Conservation (phyloP, 768 basidiomycete species). For the Lactifluus piperatus region DNA sequence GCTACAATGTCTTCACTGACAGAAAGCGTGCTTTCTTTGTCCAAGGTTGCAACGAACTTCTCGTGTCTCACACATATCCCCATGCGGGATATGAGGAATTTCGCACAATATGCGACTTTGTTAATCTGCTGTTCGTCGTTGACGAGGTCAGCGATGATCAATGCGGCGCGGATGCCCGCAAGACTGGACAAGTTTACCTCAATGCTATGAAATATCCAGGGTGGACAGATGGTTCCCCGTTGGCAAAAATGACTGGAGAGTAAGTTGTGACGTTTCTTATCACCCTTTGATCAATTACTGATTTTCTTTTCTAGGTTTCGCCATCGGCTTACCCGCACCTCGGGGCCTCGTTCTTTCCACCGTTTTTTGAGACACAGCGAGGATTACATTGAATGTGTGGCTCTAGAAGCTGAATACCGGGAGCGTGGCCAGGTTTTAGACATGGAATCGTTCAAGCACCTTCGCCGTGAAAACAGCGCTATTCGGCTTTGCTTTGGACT, state of each 20-base stretch:
- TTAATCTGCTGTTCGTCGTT: conserved; percentile 44
- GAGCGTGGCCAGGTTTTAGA: conserved; percentile 49
- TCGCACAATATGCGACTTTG: conserved; percentile 56
- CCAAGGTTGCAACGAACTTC: conserved; percentile 52
- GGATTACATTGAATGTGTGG: conserved; percentile 51
- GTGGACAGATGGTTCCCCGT: conserved; percentile 49
- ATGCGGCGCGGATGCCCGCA: conserved; percentile 46
- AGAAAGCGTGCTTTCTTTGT: conserved; percentile 56
- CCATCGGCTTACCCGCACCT: conserved; percentile 36
- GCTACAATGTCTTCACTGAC: conserved; percentile 51
- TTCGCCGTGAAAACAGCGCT: conserved; percentile 66
- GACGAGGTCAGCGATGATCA: conserved; percentile 68
- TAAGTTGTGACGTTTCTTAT: conserved; percentile 26
- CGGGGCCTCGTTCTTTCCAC: conserved; percentile 38
- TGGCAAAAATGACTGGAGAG: conserved; percentile 60
- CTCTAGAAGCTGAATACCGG: conserved; percentile 53
- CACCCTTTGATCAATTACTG: not conserved
- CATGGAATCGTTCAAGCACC: conserved; percentile 42
- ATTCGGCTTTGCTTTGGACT: conserved; percentile 59
- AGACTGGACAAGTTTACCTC: conserved; percentile 46
- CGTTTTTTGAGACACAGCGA: conserved; percentile 50
- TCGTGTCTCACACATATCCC: conserved; percentile 55
- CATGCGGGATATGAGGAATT: conserved; percentile 53
- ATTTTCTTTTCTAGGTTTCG: conserved; percentile 39
- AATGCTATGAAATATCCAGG: conserved; percentile 46